Base-by-base conservation (phyloP, 148 eudicot species). In the Simmondsia chinensis region DNA sequence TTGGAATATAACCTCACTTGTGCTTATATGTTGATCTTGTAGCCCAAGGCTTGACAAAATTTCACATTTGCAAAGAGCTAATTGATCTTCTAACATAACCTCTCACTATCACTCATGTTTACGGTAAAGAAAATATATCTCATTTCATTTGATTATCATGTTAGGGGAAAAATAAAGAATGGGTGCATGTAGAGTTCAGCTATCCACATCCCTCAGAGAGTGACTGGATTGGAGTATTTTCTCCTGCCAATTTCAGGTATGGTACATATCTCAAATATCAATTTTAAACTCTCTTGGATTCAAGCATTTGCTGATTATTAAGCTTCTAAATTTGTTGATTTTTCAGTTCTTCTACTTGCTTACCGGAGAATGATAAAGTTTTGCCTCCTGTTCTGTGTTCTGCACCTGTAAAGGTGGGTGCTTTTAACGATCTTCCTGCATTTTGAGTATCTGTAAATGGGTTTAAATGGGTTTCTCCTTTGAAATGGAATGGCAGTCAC, bases 171-270 rank as follows among this genome's bases (percentile, higher is more conserved):
- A 74, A 57, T 50, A 54, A 55, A 31, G 97, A 81, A 54, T 81
- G 95, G 93, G 64, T 89, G 45, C 65, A 67, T 27, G 52, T 89
- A 35, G 65, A 74, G 33, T 85, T 66, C 43, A 59, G 61, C 48
- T 40, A 55, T 52, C 57, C 84, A 6, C 76, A 72, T 17, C 88
- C 94, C 19, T 64, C 85, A 11, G 21, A 6, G 43, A 63, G 63
- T 60, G 94, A 87, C 56, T 87, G 96, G 96, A 60, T 87, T 46
- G 96, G 96, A 17, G 96, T 87, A n/a, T 87, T 87, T 63, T 87
- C 96, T 30, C 96, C 96, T 16, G 88, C 87, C 43, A 72, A 79
- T 64, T 79, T 79, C 74, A 87, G 82, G 88, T 82, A 48, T 26
- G 19, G 9, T 4, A 24, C 40, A 11, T 19, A 1, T 20, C 35